phyloP scores from a whole-genome alignment of 495 filamentous ascomycete genomes.

The Jackrogersella multiformis region DNA sequence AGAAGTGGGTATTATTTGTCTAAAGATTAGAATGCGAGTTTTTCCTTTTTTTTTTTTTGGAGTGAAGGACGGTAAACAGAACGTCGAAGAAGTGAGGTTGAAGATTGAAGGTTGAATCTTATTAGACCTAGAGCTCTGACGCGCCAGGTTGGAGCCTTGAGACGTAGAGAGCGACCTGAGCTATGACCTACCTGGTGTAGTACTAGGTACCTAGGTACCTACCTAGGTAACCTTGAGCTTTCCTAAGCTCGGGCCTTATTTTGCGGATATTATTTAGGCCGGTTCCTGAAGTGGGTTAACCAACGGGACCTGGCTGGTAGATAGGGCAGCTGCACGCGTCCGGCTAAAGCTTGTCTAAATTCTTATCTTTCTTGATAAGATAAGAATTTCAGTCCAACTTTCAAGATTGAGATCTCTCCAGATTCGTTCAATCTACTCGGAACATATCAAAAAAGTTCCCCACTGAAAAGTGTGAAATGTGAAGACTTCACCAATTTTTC shows the following conservation, averaged over 20 bases:
- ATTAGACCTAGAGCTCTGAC: constrained; percentile 41
- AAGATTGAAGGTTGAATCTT: constrained; percentile 25
- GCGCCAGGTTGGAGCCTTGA: constrained; percentile 41
- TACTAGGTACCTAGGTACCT: too few relatives aligned
- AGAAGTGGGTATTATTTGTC: constrained; percentile 13
- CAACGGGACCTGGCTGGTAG: too few relatives aligned
- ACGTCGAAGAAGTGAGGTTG: constrained; percentile 28
- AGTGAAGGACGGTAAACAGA: not conserved
- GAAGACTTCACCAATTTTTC: constrained; percentile 35
- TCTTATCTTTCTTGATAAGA: not conserved
- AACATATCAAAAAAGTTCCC: constrained; percentile 12
- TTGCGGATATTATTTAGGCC: constrained; percentile 33
- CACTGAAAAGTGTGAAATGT: constrained; percentile 37
- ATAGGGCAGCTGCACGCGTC: too few relatives aligned
- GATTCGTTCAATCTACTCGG: constrained; percentile 2
- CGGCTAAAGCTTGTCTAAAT: constrained; percentile 4
- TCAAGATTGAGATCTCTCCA: not conserved
- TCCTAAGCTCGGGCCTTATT: constrained; percentile 14
- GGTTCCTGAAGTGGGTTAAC: not conserved
- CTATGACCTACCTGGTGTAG: constrained; percentile 3
- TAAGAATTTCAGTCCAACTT: not conserved
- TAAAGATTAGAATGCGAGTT: not conserved
- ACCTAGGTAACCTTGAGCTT: constrained; percentile 3
- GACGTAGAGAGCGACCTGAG: constrained; percentile 1
- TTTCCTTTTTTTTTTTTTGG: not conserved